phyloP scores from a whole-genome alignment of 176 grass and related monocot species.

The Areca catechu region DNA sequence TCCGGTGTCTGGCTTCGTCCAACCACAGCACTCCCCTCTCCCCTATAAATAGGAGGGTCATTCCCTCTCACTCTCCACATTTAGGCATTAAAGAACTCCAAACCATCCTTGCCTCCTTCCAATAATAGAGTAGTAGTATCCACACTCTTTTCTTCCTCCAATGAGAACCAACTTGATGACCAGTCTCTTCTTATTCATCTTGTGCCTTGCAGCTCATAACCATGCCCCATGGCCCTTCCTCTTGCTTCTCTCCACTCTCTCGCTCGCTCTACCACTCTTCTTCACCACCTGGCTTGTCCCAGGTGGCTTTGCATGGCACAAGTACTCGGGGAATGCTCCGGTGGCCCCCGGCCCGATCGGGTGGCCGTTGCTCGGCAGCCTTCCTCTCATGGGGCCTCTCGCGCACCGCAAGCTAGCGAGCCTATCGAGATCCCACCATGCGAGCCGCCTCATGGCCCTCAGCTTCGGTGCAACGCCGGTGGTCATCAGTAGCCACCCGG shows the following conservation, averaged over 20 bases:
- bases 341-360: slow-evolving; percentile 19
- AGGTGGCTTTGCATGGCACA: slow-evolving; percentile 14
- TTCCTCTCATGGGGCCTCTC: slow-evolving; percentile 10
- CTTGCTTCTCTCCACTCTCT: slow-evolving; percentile 4
- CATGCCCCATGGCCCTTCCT: slow-evolving; percentile 6
- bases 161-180: slow-evolving; percentile 19
- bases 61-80: too few relatives aligned
- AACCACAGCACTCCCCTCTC: too few relatives aligned
- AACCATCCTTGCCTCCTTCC: too few relatives aligned
- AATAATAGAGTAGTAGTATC: too few relatives aligned
- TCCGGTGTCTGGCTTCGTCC: too few relatives aligned
- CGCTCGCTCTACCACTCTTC: neutral
- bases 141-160: neutral
- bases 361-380: slow-evolving; percentile 28
- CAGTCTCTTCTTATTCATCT: slow-evolving; percentile 6
- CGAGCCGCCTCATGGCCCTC: slow-evolving; percentile 27
- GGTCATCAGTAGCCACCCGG: slow-evolving; percentile 30
- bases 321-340: too few relatives aligned
- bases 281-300: slow-evolving; percentile 1
- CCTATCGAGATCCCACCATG: slow-evolving; percentile 9
- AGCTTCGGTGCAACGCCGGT: slow-evolving; percentile 21
- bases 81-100: too few relatives aligned
- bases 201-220: slow-evolving; percentile 2
- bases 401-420: slow-evolving; percentile 27
- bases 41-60: too few relatives aligned